Base-by-base conservation (phyloP, 352 stramenopile species). In the Phytopythium aichiense region DNA sequence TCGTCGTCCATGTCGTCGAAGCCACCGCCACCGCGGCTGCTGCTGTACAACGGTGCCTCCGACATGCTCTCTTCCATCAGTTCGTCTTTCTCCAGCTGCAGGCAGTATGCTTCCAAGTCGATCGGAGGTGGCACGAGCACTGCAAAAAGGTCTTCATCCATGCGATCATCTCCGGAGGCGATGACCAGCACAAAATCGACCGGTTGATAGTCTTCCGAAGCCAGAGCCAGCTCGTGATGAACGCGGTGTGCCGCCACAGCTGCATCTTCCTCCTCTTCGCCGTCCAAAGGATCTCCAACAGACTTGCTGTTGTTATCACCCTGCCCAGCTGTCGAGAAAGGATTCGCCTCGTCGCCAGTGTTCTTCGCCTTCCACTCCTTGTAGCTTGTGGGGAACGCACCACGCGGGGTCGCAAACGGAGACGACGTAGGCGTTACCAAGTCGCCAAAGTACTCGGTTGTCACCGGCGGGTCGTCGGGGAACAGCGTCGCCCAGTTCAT, bases 131-230 rank as follows among this genome's bases (percentile, higher is more conserved):
- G 86, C 7, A 92, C 84, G 5, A 95, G 61, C 45, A 89, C 79
- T 1, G 79, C 66, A 60, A 95, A 95, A 53, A 95, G 50, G 63
- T 95, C 86, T 73, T 95, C 86, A 58, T 95, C 86, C 2, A 81
- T 92, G 15, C 84, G 79, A 31, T 92, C 84, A 52, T 95, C 84
- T 8, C 86, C 86, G 1, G 86, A 93, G 0, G 86, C 84, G 42
- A 93, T 92, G n/a, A 95, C 81, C 5, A 95, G 61, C 23, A 95
- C 70, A 63, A 92, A 95, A 59, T 95, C 86, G 18, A 95, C 84
- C 20, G 71, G 60, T 2, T 73, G 69, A 20, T 77, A 71, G 5
- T 67, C 69, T 30, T 80, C 56, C 12, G 31, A n/a, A 25, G 31
- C 48, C 30, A n/a, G 56, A 25, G 74, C 62, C 16, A 74, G 25